Evolutionary conservation across 192 early-diverging fungal genomes (phyloP), one percentile per base, ranked within the genome.

Genomic region (Dimargaris cristalligena): DNA sequence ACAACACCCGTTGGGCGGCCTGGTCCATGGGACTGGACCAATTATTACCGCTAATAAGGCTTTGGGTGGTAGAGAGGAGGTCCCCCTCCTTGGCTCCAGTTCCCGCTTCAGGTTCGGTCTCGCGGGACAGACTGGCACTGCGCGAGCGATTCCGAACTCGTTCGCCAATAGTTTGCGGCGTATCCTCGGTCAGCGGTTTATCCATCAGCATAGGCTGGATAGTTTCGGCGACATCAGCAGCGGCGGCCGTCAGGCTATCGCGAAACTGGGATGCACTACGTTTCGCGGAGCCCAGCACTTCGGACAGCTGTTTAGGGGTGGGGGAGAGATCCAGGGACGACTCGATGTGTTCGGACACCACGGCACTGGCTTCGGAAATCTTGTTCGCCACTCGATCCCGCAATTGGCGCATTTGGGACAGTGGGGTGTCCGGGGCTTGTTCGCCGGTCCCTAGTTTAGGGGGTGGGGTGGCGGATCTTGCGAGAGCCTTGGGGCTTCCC

Each of bases 321-420:
- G 8, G 8, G 16, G 38, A 10, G 8, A 16, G 8, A 16, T 41
- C 38, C 8, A 10, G 6, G 8, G 38, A 6, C 38, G 6, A 6
- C 8, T 41, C 38, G 38, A 16, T 41, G 38, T 41, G 6, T 6
- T 6, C 6, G 38, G 6, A 6, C 6, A 6, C 16, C 8, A 10
- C 38, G 38, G 8, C 38, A 16, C 38, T 41, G 38, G 16, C 38
- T 41, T 6, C 6, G 9, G 9, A n/a, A 30, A 54, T 8, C 52
- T 30, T 23, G 10, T 10, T 23, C 9, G 9, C n/a, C 6, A 54
- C 52, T 11, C 25, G 10, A n/a, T 54, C 29, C 9, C 13, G 10
- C 11, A 31, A n/a, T n/a, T 54, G 52, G 32, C 52, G 52, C 13
- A 54, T 34, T 14, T 54, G 52, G 26, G 52, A 54, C 52, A 54